phyloP scores from a whole-genome alignment of 306 rosid species.

The Corylus americana region DNA sequence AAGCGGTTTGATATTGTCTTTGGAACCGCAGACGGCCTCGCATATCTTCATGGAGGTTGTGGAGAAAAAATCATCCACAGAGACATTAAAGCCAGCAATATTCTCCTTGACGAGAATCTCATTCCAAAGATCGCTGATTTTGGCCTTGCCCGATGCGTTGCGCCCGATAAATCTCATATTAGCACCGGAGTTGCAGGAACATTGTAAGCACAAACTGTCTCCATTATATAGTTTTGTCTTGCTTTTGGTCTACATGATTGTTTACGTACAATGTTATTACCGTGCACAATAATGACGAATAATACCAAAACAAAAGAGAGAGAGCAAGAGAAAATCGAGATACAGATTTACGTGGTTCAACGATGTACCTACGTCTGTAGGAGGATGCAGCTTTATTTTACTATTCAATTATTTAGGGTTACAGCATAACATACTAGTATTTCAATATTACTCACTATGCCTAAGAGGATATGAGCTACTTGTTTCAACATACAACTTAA shows the following conservation, averaged over 20 bases:
- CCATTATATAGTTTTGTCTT: background rate
- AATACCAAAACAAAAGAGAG: no score
- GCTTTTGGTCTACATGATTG: background rate
- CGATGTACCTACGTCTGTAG: no score
- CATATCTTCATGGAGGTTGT: constrained; percentile 68
- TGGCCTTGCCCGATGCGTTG: constrained; percentile 51
- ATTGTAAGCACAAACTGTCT: constrained; percentile 43
- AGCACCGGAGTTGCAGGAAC: constrained; percentile 57
- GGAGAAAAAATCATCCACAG: constrained; percentile 62
- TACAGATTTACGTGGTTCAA: no score
- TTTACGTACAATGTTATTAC: no score
- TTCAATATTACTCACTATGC: no score
- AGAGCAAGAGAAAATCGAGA: no score
- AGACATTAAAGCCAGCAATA: constrained; percentile 66
- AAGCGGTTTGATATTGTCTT: constrained; percentile 54
- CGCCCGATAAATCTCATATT: constrained; percentile 46
- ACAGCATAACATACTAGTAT: no score
- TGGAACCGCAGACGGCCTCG: constrained; percentile 72
- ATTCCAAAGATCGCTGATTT: constrained; percentile 72
- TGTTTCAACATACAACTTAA: no score
- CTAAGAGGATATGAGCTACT: no score
- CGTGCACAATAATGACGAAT: no score
- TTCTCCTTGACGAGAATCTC: constrained; percentile 57
- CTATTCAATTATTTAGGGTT: no score
- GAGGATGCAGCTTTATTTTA: no score